These are phyloP conservation scores for Pestalotiopsis fici DNA, from an alignment of 2,329 filamentous ascomycete species.

Conservation along the genomic window DNA sequence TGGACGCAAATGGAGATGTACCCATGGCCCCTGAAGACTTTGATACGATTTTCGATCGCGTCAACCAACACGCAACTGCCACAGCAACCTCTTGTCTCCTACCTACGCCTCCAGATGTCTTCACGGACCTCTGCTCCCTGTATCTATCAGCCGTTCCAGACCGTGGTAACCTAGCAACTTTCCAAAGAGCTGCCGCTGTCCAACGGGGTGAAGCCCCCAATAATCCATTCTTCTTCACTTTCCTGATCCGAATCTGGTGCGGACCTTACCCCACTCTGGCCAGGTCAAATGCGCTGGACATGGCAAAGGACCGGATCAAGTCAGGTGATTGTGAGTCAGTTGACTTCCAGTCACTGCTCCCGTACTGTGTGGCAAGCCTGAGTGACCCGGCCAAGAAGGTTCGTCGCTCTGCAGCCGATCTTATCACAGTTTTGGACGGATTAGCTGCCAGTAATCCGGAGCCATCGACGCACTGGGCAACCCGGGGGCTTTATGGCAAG, in stretches of 20 bases:
- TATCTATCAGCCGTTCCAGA: constrained; percentile 45
- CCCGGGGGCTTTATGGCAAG: constrained; percentile 65
- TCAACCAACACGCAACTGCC: constrained; percentile 29
- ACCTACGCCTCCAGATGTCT: constrained; percentile 50
- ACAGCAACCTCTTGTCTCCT: constrained; percentile 52
- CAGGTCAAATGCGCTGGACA: constrained; percentile 68
- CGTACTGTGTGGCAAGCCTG: constrained; percentile 76
- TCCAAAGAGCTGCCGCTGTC: constrained; percentile 58
- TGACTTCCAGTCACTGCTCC: constrained; percentile 80
- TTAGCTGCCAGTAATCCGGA: constrained; percentile 43
- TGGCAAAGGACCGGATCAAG: constrained; percentile 60
- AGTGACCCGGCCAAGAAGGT: constrained; percentile 76
- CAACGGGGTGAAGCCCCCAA: constrained; percentile 54
- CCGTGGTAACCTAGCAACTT: constrained; percentile 42
- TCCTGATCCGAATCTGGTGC: constrained; percentile 76
- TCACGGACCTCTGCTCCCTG: constrained; percentile 58
- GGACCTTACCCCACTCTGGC: constrained; percentile 70
- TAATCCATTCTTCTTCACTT: constrained; percentile 70
- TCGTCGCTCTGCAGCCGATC: constrained; percentile 71
- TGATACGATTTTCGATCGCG: constrained; percentile 23
- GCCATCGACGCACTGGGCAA: constrained; percentile 58
- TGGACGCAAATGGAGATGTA: constrained; percentile 30
- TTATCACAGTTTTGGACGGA: constrained; percentile 58
- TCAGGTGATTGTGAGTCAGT: constrained; percentile 46
- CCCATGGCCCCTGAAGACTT: constrained; percentile 21